These are phyloP conservation scores for Helicocarpus griseus DNA, from an alignment of 2,329 filamentous ascomycete species.

Conservation along the genomic window DNA sequence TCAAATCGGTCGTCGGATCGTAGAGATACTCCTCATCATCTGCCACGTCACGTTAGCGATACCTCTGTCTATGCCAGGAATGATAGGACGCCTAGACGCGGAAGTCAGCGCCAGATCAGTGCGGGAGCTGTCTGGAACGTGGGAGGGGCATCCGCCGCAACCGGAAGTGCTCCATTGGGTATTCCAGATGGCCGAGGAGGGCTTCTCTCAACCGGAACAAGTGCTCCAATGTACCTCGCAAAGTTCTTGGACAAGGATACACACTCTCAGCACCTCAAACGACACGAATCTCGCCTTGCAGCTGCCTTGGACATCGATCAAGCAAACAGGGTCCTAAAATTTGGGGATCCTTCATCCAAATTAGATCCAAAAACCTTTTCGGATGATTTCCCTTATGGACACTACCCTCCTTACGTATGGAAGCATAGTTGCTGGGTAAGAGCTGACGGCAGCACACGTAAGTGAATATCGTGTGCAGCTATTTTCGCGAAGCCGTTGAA, in stretches of 20 bases:
- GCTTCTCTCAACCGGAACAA: conserved; percentile 59
- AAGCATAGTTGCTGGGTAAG: conserved; percentile 16
- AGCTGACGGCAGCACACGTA: conserved; percentile 23
- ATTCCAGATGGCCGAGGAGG: conserved; percentile 55
- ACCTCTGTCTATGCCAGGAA: conserved; percentile 11
- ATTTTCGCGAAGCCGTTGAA: background rate
- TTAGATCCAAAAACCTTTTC: background rate
- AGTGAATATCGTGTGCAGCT: conserved; percentile 13
- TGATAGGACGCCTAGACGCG: conserved; percentile 5
- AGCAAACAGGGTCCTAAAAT: conserved; percentile 55
- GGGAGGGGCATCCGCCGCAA: conserved; percentile 51
- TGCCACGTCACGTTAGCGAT: conserved; percentile 27
- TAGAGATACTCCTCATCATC: conserved; percentile 19
- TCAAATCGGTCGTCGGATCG: conserved; percentile 7
- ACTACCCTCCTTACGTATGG: background rate
- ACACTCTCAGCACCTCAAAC: conserved; percentile 52
- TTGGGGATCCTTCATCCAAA: conserved; percentile 20
- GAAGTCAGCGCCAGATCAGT: conserved; percentile 45
- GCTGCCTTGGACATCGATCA: conserved; percentile 72
- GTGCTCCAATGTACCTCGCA: conserved; percentile 54
- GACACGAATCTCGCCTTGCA: conserved; percentile 66
- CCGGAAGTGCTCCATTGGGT: conserved; percentile 20
- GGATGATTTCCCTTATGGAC: background rate
- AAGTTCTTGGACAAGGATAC: conserved; percentile 44
- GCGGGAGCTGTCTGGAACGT: conserved; percentile 66